Base-by-base conservation (phyloP, 768 basidiomycete genomes). In the Nidularia sp. region DNA sequence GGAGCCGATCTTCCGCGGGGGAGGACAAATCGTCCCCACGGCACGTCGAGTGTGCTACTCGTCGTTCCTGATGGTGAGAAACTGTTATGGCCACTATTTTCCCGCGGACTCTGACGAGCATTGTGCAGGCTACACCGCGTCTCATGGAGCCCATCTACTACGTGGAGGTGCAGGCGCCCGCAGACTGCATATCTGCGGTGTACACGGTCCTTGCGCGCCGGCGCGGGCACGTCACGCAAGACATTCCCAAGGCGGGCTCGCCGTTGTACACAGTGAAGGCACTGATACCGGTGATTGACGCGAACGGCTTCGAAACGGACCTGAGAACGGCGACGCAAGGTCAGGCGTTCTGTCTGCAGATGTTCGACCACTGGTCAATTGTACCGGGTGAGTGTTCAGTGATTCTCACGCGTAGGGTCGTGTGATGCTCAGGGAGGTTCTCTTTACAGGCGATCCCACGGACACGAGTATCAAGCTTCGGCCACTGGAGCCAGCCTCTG, bases 31-130 rank as follows among this genome's bases (percentile, higher is more conserved):
- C 62, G 97, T 99, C 56, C 97, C 97, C 45, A 98, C 97, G 9
- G 93, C 94, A n/a, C 86, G 97, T 56, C 85, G 97, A 34, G 97
- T 98, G 52, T 99, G 97, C 72, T 99, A 99, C 64, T 98, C 97
- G 32, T 97, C 94, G 7, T 98, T 98, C 81, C 74, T 99, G 55
- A 96, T 98, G 89, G 95, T 93, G 65, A 71, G 85, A 67, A 52
- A 47, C 50, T 32, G 52, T 44, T 41, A 5, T 57, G 45, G 45
- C 36, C 36, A 55, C 41, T 46, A 29, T 43, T 31, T 31, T 50
- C 41, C 18, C 34, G 41, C 58, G 47, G 48, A 57, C 47, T 53
- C 51, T 46, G 39, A 48, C 46, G 31, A 49, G 46, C 43, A 25
- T 45, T 25, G 42, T 48, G 18, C 57, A 96, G 94, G 94, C 96